Evolutionary conservation across 2,329 filamentous ascomycete species (phyloP), one percentile per base, ranked within the genome.

Genomic region (Pseudopithomyces chartarum): DNA sequence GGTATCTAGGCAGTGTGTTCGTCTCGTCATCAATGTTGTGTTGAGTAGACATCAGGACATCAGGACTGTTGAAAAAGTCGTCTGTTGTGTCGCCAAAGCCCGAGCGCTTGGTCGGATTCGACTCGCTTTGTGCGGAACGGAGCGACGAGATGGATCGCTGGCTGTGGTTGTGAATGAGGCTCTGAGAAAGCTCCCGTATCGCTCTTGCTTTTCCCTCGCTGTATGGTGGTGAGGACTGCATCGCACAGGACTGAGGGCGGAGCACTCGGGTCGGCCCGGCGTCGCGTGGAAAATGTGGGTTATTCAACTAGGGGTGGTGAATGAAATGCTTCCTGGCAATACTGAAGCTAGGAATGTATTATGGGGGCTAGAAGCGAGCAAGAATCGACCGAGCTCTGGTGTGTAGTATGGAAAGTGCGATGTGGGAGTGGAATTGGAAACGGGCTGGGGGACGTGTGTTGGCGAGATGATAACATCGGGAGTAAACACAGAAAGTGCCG

Each of bases 11-110:
- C 1, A 74, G 63, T 29, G 66, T 65, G 59, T 75, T 69, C 33
- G 71, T 73, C 17, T 71, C 72, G 48, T 74, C 71, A n/a, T 69
- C 69, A 22, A 77, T 62, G 52, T 68, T 66, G 55, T 74, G 71
- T 23, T 73, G 71, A 58, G 76, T 78, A 36, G 76, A 78, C 63
- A 71, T 69, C 46, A 75, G 57, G 33, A 73, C 61, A 50, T 78
- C 73, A 20, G 73, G 69, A 57, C 76, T 67, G 57, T 72, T 66
- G 60, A 67, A 69, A 59, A 73, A 73, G 49, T 65, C 60, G 43
- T 38, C 48, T n/a, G 61, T 58, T 15, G 61, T 66, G 34, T 67
- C 56, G 55, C 62, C 61, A 46, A 73, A 68, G 33, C 68, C 65
- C 26, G 73, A 70, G 50, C 63, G 64, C 42, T 69, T 67, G 15